Percentiles rank a stretch among this genome's conserved stretches.
Conservation (phyloP, 768 basidiomycete genomes). For the Pisolithus albus region DNA sequence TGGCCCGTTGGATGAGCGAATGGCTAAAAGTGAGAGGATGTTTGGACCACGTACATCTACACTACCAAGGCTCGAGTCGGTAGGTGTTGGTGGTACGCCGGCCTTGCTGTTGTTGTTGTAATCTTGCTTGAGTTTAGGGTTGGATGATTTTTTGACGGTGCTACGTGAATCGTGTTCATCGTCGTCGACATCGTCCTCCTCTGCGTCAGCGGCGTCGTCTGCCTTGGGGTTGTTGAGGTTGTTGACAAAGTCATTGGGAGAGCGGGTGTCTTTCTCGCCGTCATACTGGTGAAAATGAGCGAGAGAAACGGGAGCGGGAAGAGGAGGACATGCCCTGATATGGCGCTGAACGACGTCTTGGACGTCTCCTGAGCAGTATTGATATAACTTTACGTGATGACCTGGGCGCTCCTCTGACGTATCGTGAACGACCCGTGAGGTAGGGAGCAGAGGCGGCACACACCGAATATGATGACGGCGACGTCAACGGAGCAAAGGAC, state of each 20-base stretch:
- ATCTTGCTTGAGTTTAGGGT: constrained; percentile 26
- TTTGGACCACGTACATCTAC: constrained; percentile 18
- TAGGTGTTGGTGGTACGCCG: constrained; percentile 7
- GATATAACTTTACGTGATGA: constrained; percentile 75
- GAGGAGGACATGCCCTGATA: constrained; percentile 36
- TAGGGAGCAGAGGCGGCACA: constrained; percentile 20
- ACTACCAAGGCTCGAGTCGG: constrained; percentile 14
- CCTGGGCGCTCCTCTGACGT: constrained; percentile 70
- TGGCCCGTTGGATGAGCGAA: constrained; percentile 10
- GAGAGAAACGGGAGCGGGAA: background rate
- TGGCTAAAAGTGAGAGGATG: background rate
- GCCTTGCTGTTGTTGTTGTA: constrained; percentile 17
- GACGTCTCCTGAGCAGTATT: constrained; percentile 71
- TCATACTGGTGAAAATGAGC: constrained; percentile 32
- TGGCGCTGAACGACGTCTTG: constrained; percentile 67
- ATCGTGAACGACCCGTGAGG: constrained; percentile 14
- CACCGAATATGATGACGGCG: constrained; percentile 81
- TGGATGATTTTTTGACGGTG: constrained; percentile 15
- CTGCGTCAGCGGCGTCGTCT: constrained; percentile 23
- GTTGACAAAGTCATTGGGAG: constrained; percentile 43
- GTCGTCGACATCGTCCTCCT: constrained; percentile 35
- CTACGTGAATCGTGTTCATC: constrained; percentile 26
- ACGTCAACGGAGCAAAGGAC: constrained; percentile 86
- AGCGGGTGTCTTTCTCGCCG: constrained; percentile 44
- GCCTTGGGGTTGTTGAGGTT: constrained; percentile 21